A percentile compares a stretch with the other conserved stretches of the same genome.
Conservation (phyloP, 148 eudicot genomes). For the Fagopyrum tataricum region DNA sequence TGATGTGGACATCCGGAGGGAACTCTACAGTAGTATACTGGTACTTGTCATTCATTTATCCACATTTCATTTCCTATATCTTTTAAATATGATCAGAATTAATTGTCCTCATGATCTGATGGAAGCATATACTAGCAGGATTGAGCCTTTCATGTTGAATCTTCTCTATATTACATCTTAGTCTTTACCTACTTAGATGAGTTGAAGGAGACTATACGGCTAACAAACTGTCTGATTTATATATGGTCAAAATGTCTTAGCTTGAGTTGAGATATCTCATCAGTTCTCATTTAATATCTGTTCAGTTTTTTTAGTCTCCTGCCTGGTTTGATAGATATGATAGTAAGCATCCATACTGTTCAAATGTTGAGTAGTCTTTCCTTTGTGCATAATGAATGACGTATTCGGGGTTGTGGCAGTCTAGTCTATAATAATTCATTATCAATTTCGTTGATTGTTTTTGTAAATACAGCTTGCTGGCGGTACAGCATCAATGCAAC, state of each 20-base stretch:
- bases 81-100: neutral
- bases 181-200: neutral
- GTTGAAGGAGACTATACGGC: neutral
- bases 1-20: slow-evolving; percentile 93
- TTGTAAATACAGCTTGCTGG: slow-evolving; percentile 70
- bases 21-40: slow-evolving; percentile 85
- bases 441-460: neutral
- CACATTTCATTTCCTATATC: neutral
- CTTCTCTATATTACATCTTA: neutral
- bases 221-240: neutral
- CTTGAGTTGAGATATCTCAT: neutral
- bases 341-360: neutral
- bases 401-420: neutral
- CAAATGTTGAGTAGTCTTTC: neutral
- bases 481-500: slow-evolving; percentile 97
- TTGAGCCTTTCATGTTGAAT: neutral
- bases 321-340: no score
- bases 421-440: neutral
- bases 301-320: neutral
- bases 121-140: neutral
- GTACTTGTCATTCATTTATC: slow-evolving; percentile 25
- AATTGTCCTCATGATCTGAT: neutral
- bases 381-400: neutral
- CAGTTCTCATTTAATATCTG: neutral
- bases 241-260: neutral